Evolutionary conservation across 2,329 filamentous ascomycete genomes (phyloP).

Genomic region (Gaeumannomyces sp.): DNA sequence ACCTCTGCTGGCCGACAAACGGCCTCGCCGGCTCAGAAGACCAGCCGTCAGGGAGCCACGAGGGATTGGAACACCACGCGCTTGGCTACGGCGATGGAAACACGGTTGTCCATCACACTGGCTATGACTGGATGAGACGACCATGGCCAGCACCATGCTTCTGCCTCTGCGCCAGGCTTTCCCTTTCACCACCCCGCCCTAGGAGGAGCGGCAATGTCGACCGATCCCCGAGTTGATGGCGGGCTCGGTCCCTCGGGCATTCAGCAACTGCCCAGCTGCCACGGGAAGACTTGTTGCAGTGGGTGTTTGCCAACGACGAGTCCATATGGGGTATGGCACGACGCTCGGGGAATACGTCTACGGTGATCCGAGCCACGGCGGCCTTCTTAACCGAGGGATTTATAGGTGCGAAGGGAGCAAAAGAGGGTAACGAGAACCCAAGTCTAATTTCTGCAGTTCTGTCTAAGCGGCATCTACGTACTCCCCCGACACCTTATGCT

Average conservation of each 20-base stretch:
- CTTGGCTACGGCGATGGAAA: neutral
- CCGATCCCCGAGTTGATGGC: neutral
- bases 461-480: no score
- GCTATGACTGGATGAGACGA: no score
- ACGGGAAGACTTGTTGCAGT: neutral
- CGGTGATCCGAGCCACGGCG: neutral
- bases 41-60: no score
- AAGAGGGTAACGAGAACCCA: no score
- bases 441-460: no score
- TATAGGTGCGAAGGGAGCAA: neutral
- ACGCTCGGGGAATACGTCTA: neutral
- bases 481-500: neutral
- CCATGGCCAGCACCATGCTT: neutral
- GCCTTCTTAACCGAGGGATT: neutral
- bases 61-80: no score
- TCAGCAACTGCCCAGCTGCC: neutral
- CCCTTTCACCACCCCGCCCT: neutral
- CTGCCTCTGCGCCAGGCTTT: neutral
- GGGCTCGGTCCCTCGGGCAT: neutral
- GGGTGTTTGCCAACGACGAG: neutral
- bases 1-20: no score
- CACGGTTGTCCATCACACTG: neutral
- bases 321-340: neutral
- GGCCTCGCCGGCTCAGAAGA: no score
- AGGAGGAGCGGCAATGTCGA: no score